Percentiles rank a stretch among this genome's conserved stretches.
Conservation (phyloP, 169 alveolate species). For the Plasmodium fragile region DNA sequence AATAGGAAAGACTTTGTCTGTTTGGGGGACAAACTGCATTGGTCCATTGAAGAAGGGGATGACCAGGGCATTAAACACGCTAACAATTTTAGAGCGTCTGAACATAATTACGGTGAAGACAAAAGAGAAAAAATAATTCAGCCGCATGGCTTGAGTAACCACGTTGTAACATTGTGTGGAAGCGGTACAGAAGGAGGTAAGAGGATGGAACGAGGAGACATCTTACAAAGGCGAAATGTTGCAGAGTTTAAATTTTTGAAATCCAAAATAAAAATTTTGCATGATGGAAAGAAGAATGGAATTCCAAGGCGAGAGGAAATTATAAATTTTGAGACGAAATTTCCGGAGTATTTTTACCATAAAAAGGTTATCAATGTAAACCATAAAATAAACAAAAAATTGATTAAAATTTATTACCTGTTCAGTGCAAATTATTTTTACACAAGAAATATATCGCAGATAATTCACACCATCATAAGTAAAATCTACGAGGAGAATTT, state of each 20-base stretch:
- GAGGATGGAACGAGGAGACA: background rate
- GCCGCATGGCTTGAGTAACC: background rate
- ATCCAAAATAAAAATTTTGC: constrained; percentile 23
- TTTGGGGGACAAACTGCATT: background rate
- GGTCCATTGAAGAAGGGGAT: background rate
- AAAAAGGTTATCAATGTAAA: constrained; percentile 59
- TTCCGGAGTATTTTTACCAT: constrained; percentile 57
- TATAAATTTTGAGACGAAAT: constrained; percentile 28
- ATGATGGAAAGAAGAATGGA: background rate
- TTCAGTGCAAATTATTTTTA: constrained; percentile 39
- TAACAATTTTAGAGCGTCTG: background rate
- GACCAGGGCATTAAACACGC: background rate
- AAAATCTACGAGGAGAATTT: constrained; percentile 53
- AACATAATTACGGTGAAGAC: background rate
- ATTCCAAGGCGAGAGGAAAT: background rate
- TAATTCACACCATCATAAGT: constrained; percentile 9
- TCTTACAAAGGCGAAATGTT: background rate
- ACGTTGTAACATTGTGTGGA: background rate
- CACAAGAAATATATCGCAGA: constrained; percentile 29
- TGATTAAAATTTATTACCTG: constrained; percentile 42
- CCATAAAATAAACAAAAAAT: constrained; percentile 51
- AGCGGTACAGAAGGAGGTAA: background rate
- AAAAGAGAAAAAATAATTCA: background rate
- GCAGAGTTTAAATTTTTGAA: constrained; percentile 6
- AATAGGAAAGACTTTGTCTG: background rate